These are phyloP conservation scores for Eucalyptus coolabah DNA, from an alignment of 345 rosid genomes.

Conservation along the genomic window DNA sequence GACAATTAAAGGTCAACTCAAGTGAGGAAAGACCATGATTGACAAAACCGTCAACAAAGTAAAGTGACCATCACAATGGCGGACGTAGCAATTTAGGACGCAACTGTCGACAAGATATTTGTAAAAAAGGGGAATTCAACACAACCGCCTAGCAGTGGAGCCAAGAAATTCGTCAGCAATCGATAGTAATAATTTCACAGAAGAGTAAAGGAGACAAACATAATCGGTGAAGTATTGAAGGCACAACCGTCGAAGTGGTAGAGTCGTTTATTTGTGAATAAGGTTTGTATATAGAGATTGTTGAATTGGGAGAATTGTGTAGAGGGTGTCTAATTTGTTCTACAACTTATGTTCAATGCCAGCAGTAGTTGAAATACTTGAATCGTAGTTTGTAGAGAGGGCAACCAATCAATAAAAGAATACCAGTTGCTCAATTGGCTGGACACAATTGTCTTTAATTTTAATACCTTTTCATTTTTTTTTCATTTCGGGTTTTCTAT, in stretches of 20 bases:
- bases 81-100: neutral
- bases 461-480: neutral
- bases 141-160: neutral
- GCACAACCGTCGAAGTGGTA: neutral
- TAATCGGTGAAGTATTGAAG: neutral
- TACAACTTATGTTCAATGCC: neutral
- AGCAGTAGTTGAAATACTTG: neutral
- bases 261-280: neutral
- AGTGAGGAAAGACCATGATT: neutral
- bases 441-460: neutral
- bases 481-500: neutral
- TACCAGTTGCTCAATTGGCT: neutral
- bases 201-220: neutral
- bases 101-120: neutral
- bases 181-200: neutral
- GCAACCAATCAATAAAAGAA: neutral
- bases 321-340: neutral
- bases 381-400: neutral
- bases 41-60: neutral
- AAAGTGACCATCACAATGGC: neutral
- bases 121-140: neutral
- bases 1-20: neutral
- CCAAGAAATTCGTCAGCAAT: neutral
- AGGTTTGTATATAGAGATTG: neutral
- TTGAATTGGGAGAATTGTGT: neutral